Base-by-base conservation (phyloP, 2,329 filamentous ascomycete genomes). In the Fusarium nanum region DNA sequence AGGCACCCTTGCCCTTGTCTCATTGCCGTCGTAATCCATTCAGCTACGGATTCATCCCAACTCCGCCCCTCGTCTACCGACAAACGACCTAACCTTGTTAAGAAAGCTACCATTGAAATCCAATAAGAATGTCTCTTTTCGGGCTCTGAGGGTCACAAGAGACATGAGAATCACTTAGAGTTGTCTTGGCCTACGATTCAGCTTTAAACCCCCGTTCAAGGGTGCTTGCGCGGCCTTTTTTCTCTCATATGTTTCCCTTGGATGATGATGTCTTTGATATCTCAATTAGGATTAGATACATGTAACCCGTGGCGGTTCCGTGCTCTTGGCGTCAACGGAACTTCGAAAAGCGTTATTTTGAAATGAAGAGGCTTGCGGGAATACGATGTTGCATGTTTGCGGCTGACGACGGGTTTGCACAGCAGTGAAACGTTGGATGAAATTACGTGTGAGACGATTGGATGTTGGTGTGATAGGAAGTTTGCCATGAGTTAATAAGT, bases 231-330 rank as follows among this genome's bases (percentile, higher is more conserved):
- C 50, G 63, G 57, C 63, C 37, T 63, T 49, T 54, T 28, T 22
- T 11, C 13, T 28, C 37, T 18, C 22, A 37, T n/a, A 18, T 37
- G 11, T 37, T 37, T 45, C 14, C 13, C 32, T 25, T 28, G 12
- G 6, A 14, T 30, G 42, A 66, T 66, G 61, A 66, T 66, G 63
- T 55, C 55, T 50, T 60, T 66, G 55, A 67, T 41, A 42, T 32
- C 64, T 67, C 34, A 34, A 67, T 67, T 40, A 20, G 57, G 64
- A 20, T 53, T 67, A 67, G 63, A 32, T 50, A 48, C 10, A 12
- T 52, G 22, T 22, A 49, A 40, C 40, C 45, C 18, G 52, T 63
- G 64, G 57, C 63, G 25, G 53, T 41, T 42, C 32, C 25, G 42
- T 27, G 16, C n/a, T 25, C 14, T 52, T 45, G 63, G 34, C 46